Conservation (phyloP, 2,329 filamentous ascomycete genomes). For the Paraphaeosphaeria sporulosa region DNA sequence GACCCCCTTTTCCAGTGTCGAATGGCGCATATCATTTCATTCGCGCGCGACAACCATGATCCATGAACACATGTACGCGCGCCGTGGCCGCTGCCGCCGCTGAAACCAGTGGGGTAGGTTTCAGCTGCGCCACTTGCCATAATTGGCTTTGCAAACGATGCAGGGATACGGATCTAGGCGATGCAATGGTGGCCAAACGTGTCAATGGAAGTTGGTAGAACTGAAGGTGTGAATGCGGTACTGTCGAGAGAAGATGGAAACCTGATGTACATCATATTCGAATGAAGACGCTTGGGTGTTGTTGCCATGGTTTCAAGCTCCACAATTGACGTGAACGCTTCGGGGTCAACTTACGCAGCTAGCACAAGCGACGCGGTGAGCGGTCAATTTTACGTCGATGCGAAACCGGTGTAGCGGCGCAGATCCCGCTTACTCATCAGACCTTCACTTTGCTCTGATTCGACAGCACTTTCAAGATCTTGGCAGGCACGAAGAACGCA, state of each 20-base stretch:
- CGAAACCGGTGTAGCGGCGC: slow-evolving; percentile 8
- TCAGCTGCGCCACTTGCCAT: too few relatives aligned
- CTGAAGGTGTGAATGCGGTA: background rate
- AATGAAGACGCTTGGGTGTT: slow-evolving; percentile 8
- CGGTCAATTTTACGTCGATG: background rate
- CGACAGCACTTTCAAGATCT: slow-evolving; percentile 2
- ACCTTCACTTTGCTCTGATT: background rate
- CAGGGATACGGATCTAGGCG: background rate
- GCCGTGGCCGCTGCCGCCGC: slow-evolving; percentile 4
- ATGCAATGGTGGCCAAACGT: background rate
- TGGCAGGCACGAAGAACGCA: slow-evolving; percentile 6
- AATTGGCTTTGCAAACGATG: background rate
- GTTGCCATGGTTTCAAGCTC: slow-evolving; percentile 20
- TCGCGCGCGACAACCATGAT: slow-evolving; percentile 10
- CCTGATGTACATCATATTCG: background rate
- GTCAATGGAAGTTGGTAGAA: background rate
- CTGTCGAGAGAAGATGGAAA: background rate
- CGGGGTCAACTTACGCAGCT: background rate
- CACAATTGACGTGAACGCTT: background rate
- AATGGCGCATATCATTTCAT: background rate
- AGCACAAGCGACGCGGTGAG: background rate
- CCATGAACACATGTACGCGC: background rate
- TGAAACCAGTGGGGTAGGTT: background rate
- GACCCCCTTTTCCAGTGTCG: background rate
- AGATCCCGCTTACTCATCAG: background rate